Evolutionary conservation across 2,329 filamentous ascomycete species (phyloP), one percentile per base, ranked within the genome.

Genomic region (Byssothecium circinans): DNA sequence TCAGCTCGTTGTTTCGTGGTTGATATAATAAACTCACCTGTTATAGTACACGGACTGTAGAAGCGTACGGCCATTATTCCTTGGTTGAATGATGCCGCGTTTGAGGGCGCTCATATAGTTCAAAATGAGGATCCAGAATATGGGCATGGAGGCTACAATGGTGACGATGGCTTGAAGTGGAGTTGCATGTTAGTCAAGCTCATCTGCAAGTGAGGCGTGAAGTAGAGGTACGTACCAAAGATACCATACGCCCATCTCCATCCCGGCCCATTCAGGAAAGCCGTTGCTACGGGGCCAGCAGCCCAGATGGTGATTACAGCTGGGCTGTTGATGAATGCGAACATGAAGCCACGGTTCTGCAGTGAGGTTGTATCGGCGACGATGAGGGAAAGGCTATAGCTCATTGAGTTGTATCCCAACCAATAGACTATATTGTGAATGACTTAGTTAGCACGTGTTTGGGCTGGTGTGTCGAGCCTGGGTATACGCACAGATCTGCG

Each of bases 181-280:
- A 14, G 6, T 32, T 12, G 8, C 6, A 32, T 14, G 12, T 14
- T 14, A 32, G 29, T 14, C 6, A 8, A 14, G 10, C 14, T 8
- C 29, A 32, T 12, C 6, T 32, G 14, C 10, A 32, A 32, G 29
- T 5, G 23, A 6, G 23, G 6, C 10, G 23, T 25, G 10, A 25
- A n/a, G 14, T 14, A 14, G 14, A 14, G 12, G 14, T 32, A 32
- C 25, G 11, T 32, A 32, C 29, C 14, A 64, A 85, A 87, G 58
- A 78, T 76, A 17, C 83, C 86, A 60, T 83, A 88, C 1, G 76
- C 82, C 86, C 85, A 89, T 27, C 82, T 77, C 80, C 81, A 88
- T 1, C 77, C 73, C 2, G 77, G 71, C 0, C 75, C 67, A 1
- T 41, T 20, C 44, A 86, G 78, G 2, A 74, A 75, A 0, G 17